A percentile compares a stretch with the other conserved stretches of the same genome.
phyloP scores from a whole-genome alignment of 2,329 filamentous ascomycete species.

The Fusarium metavorans region DNA sequence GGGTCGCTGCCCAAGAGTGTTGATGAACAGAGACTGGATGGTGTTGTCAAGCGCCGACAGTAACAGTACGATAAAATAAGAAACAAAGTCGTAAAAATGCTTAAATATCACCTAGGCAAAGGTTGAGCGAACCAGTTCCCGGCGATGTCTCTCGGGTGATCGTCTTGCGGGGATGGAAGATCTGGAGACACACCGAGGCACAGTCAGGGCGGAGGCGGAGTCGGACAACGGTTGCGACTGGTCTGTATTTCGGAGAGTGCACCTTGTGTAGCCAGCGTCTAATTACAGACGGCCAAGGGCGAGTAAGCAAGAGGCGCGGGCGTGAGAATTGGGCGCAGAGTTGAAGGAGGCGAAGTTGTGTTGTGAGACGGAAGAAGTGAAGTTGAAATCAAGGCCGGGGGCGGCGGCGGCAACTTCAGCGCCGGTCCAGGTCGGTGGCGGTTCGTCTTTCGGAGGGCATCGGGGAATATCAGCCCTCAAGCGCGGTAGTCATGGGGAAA shows the following conservation, averaged over 20 bases:
- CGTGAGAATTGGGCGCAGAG: neutral
- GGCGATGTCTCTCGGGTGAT: slow-evolving; percentile 32
- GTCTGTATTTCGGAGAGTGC: neutral
- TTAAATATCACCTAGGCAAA: slow-evolving; percentile 14
- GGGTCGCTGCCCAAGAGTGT: slow-evolving; percentile 12
- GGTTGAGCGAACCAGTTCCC: slow-evolving; percentile 7
- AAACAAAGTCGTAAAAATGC: neutral
- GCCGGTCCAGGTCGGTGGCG: slow-evolving; percentile 6
- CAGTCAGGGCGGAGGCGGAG: slow-evolving; percentile 16
- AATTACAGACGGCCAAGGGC: neutral
- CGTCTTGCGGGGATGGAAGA: slow-evolving; percentile 32
- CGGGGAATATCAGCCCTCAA: slow-evolving; percentile 7
- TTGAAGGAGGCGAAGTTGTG: slow-evolving; percentile 33
- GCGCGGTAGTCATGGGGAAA: neutral
- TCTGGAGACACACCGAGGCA: slow-evolving; percentile 23
- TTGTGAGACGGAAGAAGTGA: slow-evolving; percentile 15
- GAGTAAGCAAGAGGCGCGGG: neutral
- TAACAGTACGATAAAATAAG: neutral
- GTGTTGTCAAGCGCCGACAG: neutral
- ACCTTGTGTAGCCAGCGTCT: neutral
- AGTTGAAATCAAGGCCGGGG: neutral
- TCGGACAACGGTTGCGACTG: neutral
- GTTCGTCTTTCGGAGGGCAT: slow-evolving; percentile 11
- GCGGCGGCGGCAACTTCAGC: slow-evolving; percentile 8
- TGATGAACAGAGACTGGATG: neutral